phyloP scores from a whole-genome alignment of 495 filamentous ascomycete species.

The Lasiosphaeris hirsuta region DNA sequence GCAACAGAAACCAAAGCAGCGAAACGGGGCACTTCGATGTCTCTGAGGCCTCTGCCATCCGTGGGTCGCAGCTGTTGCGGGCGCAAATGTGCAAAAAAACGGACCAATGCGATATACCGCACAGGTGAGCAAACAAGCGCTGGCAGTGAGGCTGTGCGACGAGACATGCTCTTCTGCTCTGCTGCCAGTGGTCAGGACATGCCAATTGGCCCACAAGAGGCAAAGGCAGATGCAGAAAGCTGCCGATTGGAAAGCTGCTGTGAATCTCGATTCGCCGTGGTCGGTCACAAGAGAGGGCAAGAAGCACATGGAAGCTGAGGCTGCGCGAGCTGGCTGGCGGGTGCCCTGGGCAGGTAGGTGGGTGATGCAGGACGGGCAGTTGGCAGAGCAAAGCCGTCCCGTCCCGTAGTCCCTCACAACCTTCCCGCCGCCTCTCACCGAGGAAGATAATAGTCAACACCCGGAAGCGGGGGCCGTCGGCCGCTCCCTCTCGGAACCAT shows the following conservation, averaged over 20 bases:
- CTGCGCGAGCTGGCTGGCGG: too few species aligned
- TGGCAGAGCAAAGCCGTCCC: not conserved
- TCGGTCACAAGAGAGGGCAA: not conserved
- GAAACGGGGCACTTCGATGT: too few species aligned
- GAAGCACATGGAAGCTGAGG: not conserved
- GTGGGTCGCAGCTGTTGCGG: not conserved
- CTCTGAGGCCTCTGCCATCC: too few species aligned
- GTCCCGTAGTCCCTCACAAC: too few species aligned
- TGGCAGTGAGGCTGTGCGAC: slow-evolving; percentile 15
- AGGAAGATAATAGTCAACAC: not conserved
- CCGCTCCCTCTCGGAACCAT: not conserved
- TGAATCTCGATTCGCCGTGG: not conserved
- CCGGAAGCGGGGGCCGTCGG: not conserved
- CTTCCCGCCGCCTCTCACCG: not conserved
- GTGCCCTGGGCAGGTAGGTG: too few species aligned
- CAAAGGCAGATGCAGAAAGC: not conserved
- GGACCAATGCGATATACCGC: not conserved
- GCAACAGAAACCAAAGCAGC: too few species aligned
- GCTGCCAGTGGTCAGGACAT: not conserved
- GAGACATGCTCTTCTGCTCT: not conserved
- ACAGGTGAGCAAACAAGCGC: slow-evolving; percentile 6
- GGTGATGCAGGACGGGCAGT: not conserved
- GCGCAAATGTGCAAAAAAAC: slow-evolving; percentile 1
- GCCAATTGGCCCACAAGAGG: slow-evolving; percentile 3
- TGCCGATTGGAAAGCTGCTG: slow-evolving; percentile 4